Percentiles rank a stretch among this genome's conserved stretches.
Evolutionary conservation across 75 land plant species (phyloP).

Genomic region (Azolla pinnata): DNA sequence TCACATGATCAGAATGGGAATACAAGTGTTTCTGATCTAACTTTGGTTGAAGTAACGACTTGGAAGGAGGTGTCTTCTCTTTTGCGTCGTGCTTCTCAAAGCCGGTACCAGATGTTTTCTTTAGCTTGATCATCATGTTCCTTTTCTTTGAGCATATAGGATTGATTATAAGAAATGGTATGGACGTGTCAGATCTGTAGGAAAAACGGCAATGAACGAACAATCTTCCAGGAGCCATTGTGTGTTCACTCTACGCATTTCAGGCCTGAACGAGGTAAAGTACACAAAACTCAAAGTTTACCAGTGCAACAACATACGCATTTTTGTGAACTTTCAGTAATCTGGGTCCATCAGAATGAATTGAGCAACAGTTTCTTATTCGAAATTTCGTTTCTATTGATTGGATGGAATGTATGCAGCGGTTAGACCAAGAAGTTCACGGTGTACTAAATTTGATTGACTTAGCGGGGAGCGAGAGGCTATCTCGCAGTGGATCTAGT

Average conservation of each 20-base stretch:
- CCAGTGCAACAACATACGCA: not conserved
- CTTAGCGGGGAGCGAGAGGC: conserved; percentile 95
- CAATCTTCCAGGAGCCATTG: conserved; percentile 96
- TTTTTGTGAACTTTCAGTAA: not conserved
- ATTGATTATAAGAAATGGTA: not conserved
- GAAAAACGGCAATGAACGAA: conserved; percentile 89
- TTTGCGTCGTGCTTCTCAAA: conserved; percentile 66
- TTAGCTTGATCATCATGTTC: not conserved
- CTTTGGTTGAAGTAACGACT: conserved; percentile 67
- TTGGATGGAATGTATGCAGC: conserved; percentile 17
- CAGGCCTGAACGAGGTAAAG: conserved; percentile 81
- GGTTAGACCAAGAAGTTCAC: conserved; percentile 86
- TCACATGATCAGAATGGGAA: conserved; percentile 81
- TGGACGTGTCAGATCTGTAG: conserved; percentile 54
- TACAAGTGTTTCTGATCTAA: conserved; percentile 78
- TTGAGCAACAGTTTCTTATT: not conserved
- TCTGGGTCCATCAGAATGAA: not conserved
- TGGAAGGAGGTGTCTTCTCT: conserved; percentile 71
- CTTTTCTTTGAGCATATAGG: not conserved
- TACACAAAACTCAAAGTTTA: not conserved
- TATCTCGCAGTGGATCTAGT: conserved; percentile 83
- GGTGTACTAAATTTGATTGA: conserved; percentile 90
- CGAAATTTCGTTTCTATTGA: not conserved
- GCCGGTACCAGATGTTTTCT: conserved; percentile 46
- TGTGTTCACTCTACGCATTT: conserved; percentile 77